These are phyloP conservation scores for Waitea zeae DNA, from an alignment of 1,284 basidiomycete species.

Conservation along the genomic window DNA sequence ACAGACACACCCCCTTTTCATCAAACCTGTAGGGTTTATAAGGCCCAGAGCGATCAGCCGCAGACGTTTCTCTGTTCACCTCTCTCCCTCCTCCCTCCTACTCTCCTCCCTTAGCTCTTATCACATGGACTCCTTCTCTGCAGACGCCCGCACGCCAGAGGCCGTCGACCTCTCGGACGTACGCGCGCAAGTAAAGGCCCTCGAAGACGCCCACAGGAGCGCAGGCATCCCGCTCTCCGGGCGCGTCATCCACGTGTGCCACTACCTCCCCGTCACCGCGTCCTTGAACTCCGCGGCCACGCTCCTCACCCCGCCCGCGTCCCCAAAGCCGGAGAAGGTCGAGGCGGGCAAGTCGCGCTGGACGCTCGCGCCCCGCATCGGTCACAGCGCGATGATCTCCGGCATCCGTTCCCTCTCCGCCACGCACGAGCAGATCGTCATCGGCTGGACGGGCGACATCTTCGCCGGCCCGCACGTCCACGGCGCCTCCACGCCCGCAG, in stretches of 20 bases:
- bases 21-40: no score
- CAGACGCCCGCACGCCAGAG: slow-evolving; percentile 20
- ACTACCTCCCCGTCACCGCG: slow-evolving; percentile 58
- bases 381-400: slow-evolving; percentile 90
- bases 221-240: slow-evolving; percentile 63
- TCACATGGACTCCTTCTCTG: slow-evolving; percentile 28
- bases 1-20: no score
- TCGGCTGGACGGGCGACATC: slow-evolving; percentile 92
- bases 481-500: slow-evolving; percentile 28
- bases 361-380: slow-evolving; percentile 70
- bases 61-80: slow-evolving; percentile 1
- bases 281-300: slow-evolving; percentile 27
- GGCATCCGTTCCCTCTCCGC: slow-evolving; percentile 76
- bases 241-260: slow-evolving; percentile 76
- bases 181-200: slow-evolving; percentile 35
- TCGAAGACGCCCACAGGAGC: slow-evolving; percentile 53
- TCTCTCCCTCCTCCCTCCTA: background rate
- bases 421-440: slow-evolving; percentile 79
- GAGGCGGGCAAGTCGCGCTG: slow-evolving; percentile 23
- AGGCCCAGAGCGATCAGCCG: no score
- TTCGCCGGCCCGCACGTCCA: slow-evolving; percentile 15
- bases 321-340: slow-evolving; percentile 22
- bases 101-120: background rate
- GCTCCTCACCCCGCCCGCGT: slow-evolving; percentile 50
- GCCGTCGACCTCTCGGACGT: slow-evolving; percentile 32